Conservation (phyloP, 176 grass and related monocot genomes). For the Bothriochloa decipiens region DNA sequence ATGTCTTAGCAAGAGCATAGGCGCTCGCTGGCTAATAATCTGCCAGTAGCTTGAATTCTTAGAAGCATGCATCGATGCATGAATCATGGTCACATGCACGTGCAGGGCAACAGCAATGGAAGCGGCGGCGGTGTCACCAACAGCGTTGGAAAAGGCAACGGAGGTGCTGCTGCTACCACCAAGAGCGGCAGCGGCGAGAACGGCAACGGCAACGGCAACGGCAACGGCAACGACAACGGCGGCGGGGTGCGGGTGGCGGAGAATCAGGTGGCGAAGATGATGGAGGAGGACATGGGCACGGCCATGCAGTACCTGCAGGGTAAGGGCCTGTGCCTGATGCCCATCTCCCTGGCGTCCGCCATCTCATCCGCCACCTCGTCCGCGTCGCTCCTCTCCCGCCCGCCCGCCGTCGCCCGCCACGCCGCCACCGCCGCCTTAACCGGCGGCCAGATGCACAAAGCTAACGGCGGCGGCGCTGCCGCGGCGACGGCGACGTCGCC, state of each 20-base stretch:
- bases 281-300: conserved; percentile 98
- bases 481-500: background rate
- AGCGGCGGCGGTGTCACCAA: conserved; percentile 16
- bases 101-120: conserved; percentile 45
- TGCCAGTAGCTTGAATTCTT: background rate
- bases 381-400: conserved; percentile 56
- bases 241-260: conserved; percentile 66
- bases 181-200: conserved; percentile 10
- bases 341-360: conserved; percentile 94
- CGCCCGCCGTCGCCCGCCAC: background rate
- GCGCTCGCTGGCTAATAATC: background rate
- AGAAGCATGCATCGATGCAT: background rate
- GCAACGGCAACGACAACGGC: background rate
- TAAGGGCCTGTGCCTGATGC: conserved; percentile 98
- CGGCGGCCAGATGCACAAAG: background rate
- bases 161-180: background rate
- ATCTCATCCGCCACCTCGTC: conserved; percentile 80
- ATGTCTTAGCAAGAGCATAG: background rate
- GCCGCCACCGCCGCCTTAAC: background rate
- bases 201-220: conserved; percentile 1
- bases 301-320: conserved; percentile 99
- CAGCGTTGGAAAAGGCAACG: too few relatives aligned
- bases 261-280: conserved; percentile 91
- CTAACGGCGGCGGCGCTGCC: background rate
- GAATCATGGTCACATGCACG: background rate